A percentile compares a stretch with the other conserved stretches of the same genome.
phyloP scores from a whole-genome alignment of 2,329 filamentous ascomycete genomes.

The Periconia macrospinosa region DNA sequence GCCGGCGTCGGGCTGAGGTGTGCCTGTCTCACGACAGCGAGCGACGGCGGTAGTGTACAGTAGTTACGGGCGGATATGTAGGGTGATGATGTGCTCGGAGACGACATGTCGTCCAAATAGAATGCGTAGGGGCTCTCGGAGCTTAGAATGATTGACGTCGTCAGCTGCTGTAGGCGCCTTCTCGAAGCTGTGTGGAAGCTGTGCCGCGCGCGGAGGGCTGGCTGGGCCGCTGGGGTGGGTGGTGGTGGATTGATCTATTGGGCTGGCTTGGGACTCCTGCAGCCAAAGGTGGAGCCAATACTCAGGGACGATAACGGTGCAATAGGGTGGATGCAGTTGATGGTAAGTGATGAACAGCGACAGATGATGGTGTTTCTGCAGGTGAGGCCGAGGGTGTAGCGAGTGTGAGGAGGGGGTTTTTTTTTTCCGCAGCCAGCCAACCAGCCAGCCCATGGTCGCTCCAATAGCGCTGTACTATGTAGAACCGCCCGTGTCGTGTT shows the following conservation, averaged over 20 bases:
- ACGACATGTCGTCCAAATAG: constrained; percentile 23
- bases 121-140: constrained; percentile 14
- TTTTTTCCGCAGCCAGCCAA: not conserved
- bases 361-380: not conserved
- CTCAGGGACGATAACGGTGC: constrained; percentile 12
- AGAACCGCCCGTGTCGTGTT: not conserved
- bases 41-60: not conserved
- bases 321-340: not conserved
- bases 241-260: not conserved
- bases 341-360: not conserved
- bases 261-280: not conserved
- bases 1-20: constrained; percentile 30
- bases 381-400: not conserved
- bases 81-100: constrained; percentile 6
- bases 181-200: constrained; percentile 31
- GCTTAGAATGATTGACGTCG: constrained; percentile 10
- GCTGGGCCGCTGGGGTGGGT: too few relatives aligned
- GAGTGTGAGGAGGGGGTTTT: not conserved
- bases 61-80: constrained; percentile 6
- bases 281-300: constrained; percentile 6
- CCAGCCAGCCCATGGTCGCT: not conserved
- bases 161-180: constrained; percentile 25
- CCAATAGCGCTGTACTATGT: not conserved
- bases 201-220: constrained; percentile 1
- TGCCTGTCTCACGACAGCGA: constrained; percentile 1